Conservation (phyloP, 768 basidiomycete species). For the Chiua virens region DNA sequence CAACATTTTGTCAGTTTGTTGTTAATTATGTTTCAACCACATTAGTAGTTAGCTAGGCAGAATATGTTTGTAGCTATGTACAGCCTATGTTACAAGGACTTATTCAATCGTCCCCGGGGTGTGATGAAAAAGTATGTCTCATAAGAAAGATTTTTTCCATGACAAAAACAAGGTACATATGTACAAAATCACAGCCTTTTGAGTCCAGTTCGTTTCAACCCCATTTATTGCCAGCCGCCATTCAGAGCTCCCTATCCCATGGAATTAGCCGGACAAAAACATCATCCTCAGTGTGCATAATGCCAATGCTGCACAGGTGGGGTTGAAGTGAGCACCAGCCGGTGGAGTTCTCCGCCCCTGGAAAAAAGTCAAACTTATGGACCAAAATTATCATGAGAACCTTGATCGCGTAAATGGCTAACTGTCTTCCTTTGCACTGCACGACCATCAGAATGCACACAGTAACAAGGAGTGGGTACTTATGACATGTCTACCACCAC, state of each 20-base stretch:
- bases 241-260: background rate
- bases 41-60: too few relatives aligned
- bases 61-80: too few relatives aligned
- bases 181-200: background rate
- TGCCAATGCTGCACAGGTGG: constrained; percentile 12
- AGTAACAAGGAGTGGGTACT: background rate
- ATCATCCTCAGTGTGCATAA: constrained; percentile 20
- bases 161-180: background rate
- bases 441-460: background rate
- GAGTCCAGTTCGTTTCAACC: background rate
- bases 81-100: too few relatives aligned
- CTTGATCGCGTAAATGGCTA: constrained; percentile 25
- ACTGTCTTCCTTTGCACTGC: constrained; percentile 27
- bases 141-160: background rate
- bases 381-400: constrained; percentile 16
- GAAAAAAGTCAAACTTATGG: constrained; percentile 14
- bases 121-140: background rate
- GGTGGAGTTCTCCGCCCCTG: background rate
- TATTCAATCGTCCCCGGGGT: too few relatives aligned
- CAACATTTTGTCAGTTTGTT: too few relatives aligned
- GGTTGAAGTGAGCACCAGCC: constrained; percentile 10
- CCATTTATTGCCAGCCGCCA: background rate
- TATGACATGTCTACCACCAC: constrained; percentile 19
- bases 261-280: constrained; percentile 5
- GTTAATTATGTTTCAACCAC: too few relatives aligned